Evolutionary conservation across 2,329 filamentous ascomycete genomes (phyloP).

Genomic region (Hymenoscyphus repandus): DNA sequence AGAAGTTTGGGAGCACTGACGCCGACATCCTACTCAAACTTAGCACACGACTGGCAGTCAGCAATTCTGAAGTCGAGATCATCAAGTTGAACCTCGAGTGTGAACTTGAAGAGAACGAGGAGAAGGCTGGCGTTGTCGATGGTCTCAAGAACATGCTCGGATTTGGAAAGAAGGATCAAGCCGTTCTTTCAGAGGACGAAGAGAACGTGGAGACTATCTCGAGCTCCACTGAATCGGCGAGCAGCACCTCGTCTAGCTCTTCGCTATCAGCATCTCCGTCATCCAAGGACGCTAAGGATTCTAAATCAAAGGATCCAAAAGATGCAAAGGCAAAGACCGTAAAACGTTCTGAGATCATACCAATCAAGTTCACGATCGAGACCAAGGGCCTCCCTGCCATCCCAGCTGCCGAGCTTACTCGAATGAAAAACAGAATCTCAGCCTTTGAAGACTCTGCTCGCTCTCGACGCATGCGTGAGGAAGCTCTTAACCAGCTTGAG

Average conservation of each 20-base stretch:
- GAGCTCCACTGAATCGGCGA: conserved; percentile 33
- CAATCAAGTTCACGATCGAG: conserved; percentile 27
- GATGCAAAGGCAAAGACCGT: conserved; percentile 20
- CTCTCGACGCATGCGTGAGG: conserved; percentile 71
- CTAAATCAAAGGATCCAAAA: conserved; percentile 11
- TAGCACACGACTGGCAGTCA: conserved; percentile 62
- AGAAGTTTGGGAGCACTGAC: conserved; percentile 66
- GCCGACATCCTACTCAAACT: conserved; percentile 78
- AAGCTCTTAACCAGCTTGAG: conserved; percentile 89
- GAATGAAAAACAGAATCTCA: conserved; percentile 58
- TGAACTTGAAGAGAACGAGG: conserved; percentile 65
- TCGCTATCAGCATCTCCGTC: conserved; percentile 34
- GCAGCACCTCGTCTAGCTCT: conserved; percentile 42
- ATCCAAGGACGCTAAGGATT: conserved; percentile 15
- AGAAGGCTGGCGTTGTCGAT: conserved; percentile 79
- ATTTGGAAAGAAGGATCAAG: conserved; percentile 84
- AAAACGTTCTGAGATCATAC: conserved; percentile 29
- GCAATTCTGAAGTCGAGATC: conserved; percentile 77
- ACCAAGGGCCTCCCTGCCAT: conserved; percentile 26
- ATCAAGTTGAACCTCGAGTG: conserved; percentile 75
- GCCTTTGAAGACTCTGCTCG: conserved; percentile 84
- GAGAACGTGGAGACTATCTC: conserved; percentile 34
- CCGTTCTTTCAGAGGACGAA: conserved; percentile 58
- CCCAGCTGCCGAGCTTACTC: conserved; percentile 24
- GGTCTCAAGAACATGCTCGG: conserved; percentile 96